Evolutionary conservation across 805 yeast genomes (phyloP).

Genomic region (Hanseniaspora lachancei): DNA sequence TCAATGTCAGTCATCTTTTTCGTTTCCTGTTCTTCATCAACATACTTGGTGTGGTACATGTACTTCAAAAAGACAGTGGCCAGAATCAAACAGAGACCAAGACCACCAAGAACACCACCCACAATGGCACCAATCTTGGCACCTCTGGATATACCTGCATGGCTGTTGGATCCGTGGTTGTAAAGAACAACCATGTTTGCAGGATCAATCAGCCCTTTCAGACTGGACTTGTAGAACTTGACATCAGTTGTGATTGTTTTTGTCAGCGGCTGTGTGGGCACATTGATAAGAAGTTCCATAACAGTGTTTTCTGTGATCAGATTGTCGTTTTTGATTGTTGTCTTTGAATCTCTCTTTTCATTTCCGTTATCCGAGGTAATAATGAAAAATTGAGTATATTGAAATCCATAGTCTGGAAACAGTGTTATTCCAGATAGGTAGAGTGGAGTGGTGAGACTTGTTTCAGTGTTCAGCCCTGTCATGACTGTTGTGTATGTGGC

Average conservation of each 20-base stretch:
- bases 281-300: constrained; percentile 7
- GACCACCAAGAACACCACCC: constrained; percentile 10
- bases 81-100: not conserved
- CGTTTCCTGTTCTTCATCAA: not conserved
- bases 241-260: constrained; percentile 4
- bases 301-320: not conserved
- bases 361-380: constrained; percentile 1
- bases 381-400: constrained; percentile 3
- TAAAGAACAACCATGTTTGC: not conserved
- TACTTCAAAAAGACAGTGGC: not conserved
- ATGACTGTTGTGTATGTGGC: constrained; percentile 2
- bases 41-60: not conserved
- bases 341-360: not conserved
- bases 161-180: not conserved
- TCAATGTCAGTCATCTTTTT: not conserved
- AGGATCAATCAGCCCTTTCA: not conserved
- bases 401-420: constrained; percentile 4
- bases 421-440: constrained; percentile 1
- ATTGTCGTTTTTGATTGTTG: not conserved
- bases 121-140: constrained; percentile 5
- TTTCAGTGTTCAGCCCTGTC: not conserved
- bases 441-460: constrained; percentile 2
- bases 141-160: not conserved
- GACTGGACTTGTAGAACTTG: not conserved
- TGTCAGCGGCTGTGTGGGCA: not conserved